These are phyloP conservation scores for Fraxinus paxiana DNA, from an alignment of 305 asterid species.

Conservation along the genomic window DNA sequence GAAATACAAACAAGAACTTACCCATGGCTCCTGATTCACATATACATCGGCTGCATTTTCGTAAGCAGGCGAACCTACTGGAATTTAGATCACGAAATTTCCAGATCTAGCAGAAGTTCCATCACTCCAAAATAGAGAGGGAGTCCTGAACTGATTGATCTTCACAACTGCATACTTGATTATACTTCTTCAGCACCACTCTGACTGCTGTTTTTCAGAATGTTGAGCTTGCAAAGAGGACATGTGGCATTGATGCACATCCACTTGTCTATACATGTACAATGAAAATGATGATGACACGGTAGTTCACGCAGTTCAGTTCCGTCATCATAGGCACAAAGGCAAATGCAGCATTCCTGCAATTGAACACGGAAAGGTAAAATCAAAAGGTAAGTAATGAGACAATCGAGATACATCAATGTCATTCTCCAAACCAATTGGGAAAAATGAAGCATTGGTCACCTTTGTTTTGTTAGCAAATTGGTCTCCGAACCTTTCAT, in stretches of 20 bases:
- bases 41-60: conserved; percentile 6
- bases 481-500: background rate
- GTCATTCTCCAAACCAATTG: background rate
- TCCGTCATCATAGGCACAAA: conserved; percentile 77
- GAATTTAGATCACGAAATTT: background rate
- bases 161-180: background rate
- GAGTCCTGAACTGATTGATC: background rate
- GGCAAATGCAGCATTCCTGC: conserved; percentile 95
- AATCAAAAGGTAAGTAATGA: background rate
- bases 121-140: background rate
- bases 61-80: conserved; percentile 14
- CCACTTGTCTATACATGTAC: conserved; percentile 90
- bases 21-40: background rate
- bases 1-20: conserved; percentile 19
- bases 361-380: background rate
- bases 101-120: conserved; percentile 11
- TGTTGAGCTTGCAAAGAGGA: conserved; percentile 87
- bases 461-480: background rate
- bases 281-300: conserved; percentile 84
- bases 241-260: conserved; percentile 81
- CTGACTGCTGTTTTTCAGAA: conserved; percentile 60
- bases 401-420: background rate
- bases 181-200: conserved; percentile 67
- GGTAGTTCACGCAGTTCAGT: conserved; percentile 90
- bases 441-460: background rate